Evolutionary conservation across 257 asterid species (phyloP).

Genomic region (Primulina huaijiensis): DNA sequence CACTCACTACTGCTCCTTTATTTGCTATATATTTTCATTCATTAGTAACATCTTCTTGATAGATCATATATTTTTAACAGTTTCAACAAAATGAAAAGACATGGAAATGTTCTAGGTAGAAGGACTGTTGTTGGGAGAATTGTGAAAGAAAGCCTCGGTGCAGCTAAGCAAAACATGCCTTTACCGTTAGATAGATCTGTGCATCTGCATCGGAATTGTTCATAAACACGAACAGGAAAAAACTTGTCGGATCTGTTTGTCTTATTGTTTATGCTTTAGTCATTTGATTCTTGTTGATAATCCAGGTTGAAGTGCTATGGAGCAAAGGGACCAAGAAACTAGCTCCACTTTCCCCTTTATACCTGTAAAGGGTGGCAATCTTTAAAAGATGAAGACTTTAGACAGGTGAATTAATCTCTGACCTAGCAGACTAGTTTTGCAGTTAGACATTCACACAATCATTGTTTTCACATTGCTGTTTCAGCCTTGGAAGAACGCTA

Average conservation of each 20-base stretch:
- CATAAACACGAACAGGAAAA: constrained; percentile 1
- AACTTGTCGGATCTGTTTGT: constrained; percentile 6
- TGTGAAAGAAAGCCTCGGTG: constrained; percentile 76
- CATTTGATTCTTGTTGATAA: constrained; percentile 17
- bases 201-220: not conserved
- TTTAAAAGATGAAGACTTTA: constrained; percentile 57
- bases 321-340: constrained; percentile 57
- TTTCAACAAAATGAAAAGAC: constrained; percentile 44
- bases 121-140: constrained; percentile 72
- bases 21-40: constrained; percentile 18
- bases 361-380: constrained; percentile 79
- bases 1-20: not conserved
- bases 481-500: constrained; percentile 62
- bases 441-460: not conserved
- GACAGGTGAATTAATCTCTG: constrained; percentile 49
- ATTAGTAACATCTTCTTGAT: constrained; percentile 11
- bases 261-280: not conserved
- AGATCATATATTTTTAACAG: constrained; percentile 32
- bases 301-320: constrained; percentile 80
- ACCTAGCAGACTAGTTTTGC: constrained; percentile 7
- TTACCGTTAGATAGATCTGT: constrained; percentile 50
- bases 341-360: constrained; percentile 58
- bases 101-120: constrained; percentile 40
- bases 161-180: constrained; percentile 78
- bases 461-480: constrained; percentile 8